Evolutionary conservation across 1,284 basidiomycete species (phyloP), one percentile per base, ranked within the genome.

Genomic region (Rhizopogon hawkerae): DNA sequence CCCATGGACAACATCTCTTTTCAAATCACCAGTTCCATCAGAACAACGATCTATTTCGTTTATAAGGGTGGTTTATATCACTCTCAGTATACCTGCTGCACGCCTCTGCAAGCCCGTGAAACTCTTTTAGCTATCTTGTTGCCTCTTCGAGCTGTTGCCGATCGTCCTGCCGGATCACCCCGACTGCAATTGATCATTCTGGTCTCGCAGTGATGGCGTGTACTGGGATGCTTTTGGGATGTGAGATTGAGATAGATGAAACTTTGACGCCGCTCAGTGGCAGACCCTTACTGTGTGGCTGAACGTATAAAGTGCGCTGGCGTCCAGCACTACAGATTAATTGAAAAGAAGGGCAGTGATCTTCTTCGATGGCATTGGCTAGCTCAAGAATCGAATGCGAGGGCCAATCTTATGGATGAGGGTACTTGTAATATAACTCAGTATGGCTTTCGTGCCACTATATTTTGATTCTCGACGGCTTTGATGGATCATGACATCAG

Each of bases 401-500:
- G 26, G 13, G 8, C 41, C 29, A 43, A 9, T 13, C 1, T 31
- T 18, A 33, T 29, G 39, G 26, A 42, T 21, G 39, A 18, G 7
- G 29, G 10, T 26, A 8, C 29, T 9, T 26, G 29, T 26, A 29
- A 42, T 26, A 18, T 42, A 18, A 10, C 41, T 13, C 7, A 42
- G 18, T 42, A 31, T 42, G 31, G 41, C 41, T 51, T 50, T 52
- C 45, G 23, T 44, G 33, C 7, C 39, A 38, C 49, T 53, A 48
- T 46, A 43, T 26, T 24, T 7, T 34, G 18, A 29, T 54, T 21
- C 21, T 21, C 21, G 21, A 21, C 21, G 21, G 21, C 8, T 45
- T 43, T 44, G 48, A 44, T 57, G 39, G 37, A 31, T 23, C 26
- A 46, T 46, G 3, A 21, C 10, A 6, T 16, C 9, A 3, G 14